Base-by-base conservation (phyloP, 352 stramenopile genomes). In the Pythium scleroteichum region DNA sequence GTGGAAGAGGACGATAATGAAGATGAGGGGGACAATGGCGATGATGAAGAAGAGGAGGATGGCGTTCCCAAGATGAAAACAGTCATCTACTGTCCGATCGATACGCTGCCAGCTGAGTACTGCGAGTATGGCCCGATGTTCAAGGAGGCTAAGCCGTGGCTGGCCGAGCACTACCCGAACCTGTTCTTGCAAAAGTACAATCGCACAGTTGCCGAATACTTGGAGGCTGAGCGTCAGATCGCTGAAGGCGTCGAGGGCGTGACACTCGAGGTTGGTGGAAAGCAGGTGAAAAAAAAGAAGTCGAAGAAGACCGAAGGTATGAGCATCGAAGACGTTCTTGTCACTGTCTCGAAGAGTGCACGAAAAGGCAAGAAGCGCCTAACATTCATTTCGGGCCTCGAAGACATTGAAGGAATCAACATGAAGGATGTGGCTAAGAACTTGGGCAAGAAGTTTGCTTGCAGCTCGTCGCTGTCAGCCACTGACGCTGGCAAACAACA, bases 121-220 rank as follows among this genome's bases (percentile, higher is more conserved):
- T 94, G 85, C 62, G 85, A 94, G 58, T 94, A 93, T 59, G 83
- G 85, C 32, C 79, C 85, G 26, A 80, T 90, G 70, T 94, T 94
- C 65, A 77, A 92, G 48, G 82, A 94, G 64, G 90, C 78, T 68
- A 92, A 92, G 71, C 76, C 78, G 20, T 94, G 85, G 85, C 64
- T 94, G 20, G 82, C 70, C 0, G 85, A 89, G 61, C 55, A 94
- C 68, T 87, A 68, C 59, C 85, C 85, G 13, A 66, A 82, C n/a
- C 66, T 94, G 13, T 73, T 82, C 58, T 70, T 94, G 22, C 75
- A 78, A 54, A 94, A 92, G 76, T 94, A 92, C 73, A 91, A 90
- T 71, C 82, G 85, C 63, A 94, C 85, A 38, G 79, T 94, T 35
- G 40, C 59, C 16, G 80, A 94, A 50, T 78, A 91, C 39, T 42